Evolutionary conservation across 2,329 filamentous ascomycete genomes (phyloP).

Genomic region (Alternaria sp.): DNA sequence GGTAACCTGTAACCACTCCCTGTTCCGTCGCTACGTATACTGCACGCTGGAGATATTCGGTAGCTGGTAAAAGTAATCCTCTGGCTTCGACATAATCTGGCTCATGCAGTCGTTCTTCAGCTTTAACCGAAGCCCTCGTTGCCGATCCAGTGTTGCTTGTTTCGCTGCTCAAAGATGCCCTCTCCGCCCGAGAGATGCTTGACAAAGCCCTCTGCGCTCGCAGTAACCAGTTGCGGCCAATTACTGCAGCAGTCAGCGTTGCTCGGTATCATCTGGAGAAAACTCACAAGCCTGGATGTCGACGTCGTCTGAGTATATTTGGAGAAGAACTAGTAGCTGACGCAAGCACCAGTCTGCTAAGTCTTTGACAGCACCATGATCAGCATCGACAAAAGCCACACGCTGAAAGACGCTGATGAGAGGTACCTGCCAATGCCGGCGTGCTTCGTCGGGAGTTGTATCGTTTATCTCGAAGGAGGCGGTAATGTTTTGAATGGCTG

Average conservation of each 20-base stretch:
- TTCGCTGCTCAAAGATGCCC: conserved; percentile 46
- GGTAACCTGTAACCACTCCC: conserved; percentile 48
- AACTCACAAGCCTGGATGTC: conserved; percentile 52
- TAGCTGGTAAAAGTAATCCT: conserved; percentile 58
- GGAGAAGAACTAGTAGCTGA: conserved; percentile 55
- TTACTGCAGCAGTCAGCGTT: conserved; percentile 43
- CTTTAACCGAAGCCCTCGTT: conserved; percentile 7
- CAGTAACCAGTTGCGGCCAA: conserved; percentile 60
- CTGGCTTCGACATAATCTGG: conserved; percentile 61
- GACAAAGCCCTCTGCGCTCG: conserved; percentile 59
- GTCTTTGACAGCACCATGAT: conserved; percentile 54
- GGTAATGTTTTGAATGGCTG: conserved; percentile 26
- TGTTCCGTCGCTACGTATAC: conserved; percentile 53
- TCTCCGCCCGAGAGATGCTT: conserved; percentile 56
- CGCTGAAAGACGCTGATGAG: conserved; percentile 55
- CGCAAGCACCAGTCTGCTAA: conserved; percentile 59
- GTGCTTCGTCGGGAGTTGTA: conserved; percentile 15
- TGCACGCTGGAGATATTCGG: conserved; percentile 59
- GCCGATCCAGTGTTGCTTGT: conserved; percentile 38
- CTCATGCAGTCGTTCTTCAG: conserved; percentile 35
- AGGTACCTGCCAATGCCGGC: conserved; percentile 31
- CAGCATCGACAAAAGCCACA: conserved; percentile 58
- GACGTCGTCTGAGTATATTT: conserved; percentile 53
- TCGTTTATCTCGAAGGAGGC: conserved; percentile 26
- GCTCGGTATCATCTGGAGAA: background rate